A percentile compares a stretch with the other conserved stretches of the same genome.
phyloP scores from a whole-genome alignment of 176 grass and related monocot species.

The Urochloa ruziziensis region DNA sequence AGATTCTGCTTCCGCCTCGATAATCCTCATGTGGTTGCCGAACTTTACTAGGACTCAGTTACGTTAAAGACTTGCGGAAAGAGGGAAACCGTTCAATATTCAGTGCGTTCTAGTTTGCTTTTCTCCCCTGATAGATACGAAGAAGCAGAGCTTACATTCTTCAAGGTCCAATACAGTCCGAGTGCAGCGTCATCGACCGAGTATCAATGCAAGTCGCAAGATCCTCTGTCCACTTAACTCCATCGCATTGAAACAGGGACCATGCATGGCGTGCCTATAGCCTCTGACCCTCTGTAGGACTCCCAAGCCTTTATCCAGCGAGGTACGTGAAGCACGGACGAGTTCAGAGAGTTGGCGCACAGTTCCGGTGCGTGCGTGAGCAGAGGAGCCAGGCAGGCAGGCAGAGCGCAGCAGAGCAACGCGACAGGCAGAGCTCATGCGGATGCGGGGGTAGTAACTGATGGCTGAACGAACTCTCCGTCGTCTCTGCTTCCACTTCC shows the following conservation, averaged over 20 bases:
- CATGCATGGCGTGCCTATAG: neutral
- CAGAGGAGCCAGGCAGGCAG: neutral
- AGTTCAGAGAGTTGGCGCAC: slow-evolving; percentile 9
- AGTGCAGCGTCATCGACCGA: neutral
- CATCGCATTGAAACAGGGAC: neutral
- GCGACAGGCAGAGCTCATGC: slow-evolving; percentile 4
- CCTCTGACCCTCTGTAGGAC: too few species aligned
- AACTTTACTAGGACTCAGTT: neutral
- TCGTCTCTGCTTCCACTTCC: too few species aligned
- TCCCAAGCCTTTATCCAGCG: neutral
- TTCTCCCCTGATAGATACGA: neutral
- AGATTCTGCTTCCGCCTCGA: too few species aligned
- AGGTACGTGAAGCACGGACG: slow-evolving; percentile 6
- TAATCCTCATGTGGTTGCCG: neutral
- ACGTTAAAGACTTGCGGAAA: too few species aligned
- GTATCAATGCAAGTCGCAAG: neutral
- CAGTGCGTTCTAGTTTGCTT: neutral
- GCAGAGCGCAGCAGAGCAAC: neutral
- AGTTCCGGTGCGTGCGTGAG: neutral
- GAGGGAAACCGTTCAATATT: neutral
- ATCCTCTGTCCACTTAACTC: neutral
- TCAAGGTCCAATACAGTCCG: neutral
- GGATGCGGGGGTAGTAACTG: neutral
- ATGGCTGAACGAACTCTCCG: neutral
- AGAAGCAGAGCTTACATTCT: neutral